Base-by-base conservation (phyloP, 306 rosid species). In the Inga oerstediana region DNA sequence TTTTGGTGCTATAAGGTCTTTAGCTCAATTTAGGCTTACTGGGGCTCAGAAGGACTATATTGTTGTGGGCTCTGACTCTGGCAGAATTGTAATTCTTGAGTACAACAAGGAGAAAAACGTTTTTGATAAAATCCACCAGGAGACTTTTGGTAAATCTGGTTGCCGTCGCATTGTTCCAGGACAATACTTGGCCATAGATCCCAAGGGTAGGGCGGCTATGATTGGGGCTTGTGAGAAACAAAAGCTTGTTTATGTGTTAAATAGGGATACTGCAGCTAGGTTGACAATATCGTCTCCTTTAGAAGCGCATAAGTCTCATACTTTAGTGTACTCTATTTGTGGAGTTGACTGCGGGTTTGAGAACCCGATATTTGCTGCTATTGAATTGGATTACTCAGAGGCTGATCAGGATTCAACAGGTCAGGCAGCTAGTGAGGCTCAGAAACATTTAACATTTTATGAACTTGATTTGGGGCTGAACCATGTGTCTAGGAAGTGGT, bases 301-400 rank as follows among this genome's bases (percentile, higher is more conserved):
- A 82, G 99, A 96, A 72, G 99, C 99, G 2, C 97, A 96, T 16
- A 96, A 94, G 72, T 96, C 98, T 0, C 97, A 92, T 75, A 94
- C 97, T 1, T 79, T 94, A n/a, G 99, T 96, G 19, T 96, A 90
- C 77, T 96, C 99, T 0, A 94, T 96, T 79, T 91, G 97, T 43
- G 99, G 98, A 3, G 94, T 96, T 78, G 98, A 96, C 72, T 96
- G 99, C 80, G 99, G 99, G 27, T 96, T 94, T 83, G 99, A 96
- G 80, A 96, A 96, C 83, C 98, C 99, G 8, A 89, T 96, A 44
- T 96, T 96, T 80, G 98, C 99, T 44, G 94, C 98, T 15, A 88
- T 96, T 39, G 99, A 96, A 86, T 76, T 94, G 87, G 99, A 96
- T 84, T 96, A 94, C 91, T 90, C 95, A 7, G 97, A 94, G 84